Conservation (phyloP, 169 alveolate species). For the Plasmodium inui region DNA sequence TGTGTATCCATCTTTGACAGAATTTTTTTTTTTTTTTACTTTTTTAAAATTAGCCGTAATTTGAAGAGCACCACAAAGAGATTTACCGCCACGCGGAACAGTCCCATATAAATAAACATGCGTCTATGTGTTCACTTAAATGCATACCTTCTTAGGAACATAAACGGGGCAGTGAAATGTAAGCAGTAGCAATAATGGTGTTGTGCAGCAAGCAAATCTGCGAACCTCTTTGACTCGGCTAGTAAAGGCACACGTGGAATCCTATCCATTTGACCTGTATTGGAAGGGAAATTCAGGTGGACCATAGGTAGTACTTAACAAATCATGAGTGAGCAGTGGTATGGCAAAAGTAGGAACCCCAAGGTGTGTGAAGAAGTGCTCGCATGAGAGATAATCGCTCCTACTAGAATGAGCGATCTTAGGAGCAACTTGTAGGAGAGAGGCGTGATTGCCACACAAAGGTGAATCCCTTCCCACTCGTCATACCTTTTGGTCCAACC, state of each 20-base stretch:
- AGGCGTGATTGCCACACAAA: not conserved
- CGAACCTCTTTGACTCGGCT: not conserved
- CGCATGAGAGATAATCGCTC: not conserved
- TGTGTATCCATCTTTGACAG: not conserved
- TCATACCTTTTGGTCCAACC: not conserved
- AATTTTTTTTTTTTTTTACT: not conserved
- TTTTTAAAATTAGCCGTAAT: not conserved
- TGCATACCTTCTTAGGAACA: not conserved
- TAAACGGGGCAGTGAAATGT: not conserved
- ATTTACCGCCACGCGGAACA: not conserved
- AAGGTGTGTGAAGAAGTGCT: not conserved
- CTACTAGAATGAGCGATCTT: not conserved
- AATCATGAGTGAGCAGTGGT: not conserved
- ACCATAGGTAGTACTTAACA: not conserved
- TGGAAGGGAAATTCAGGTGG: not conserved
- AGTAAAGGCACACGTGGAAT: not conserved
- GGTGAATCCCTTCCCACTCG: not conserved
- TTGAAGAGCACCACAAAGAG: not conserved
- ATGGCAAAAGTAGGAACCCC: not conserved
- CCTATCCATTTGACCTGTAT: not conserved
- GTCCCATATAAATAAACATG: not conserved
- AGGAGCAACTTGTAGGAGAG: not conserved
- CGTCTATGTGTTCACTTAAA: not conserved
- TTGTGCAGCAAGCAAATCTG: not conserved
- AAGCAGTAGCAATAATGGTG: not conserved